Evolutionary conservation across 495 filamentous ascomycete genomes (phyloP), one percentile per base, ranked within the genome.

Genomic region (Penicillium diatomitis): DNA sequence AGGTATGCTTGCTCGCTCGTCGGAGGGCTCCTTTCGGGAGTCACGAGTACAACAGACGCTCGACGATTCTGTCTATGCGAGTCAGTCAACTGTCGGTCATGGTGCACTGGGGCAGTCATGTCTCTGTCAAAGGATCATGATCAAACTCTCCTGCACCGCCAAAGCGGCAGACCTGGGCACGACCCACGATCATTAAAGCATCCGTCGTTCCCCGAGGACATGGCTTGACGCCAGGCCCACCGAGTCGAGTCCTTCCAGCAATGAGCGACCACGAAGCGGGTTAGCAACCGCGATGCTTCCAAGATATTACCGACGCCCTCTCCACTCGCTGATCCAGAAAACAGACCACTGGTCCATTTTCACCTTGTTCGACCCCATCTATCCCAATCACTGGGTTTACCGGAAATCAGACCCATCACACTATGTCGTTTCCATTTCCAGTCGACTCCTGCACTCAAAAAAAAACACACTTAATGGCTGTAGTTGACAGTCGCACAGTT

Each of bases 151-250:
- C 41, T 51, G 47, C 51, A 50, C 49, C 48, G 55, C 8, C 38
- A 32, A 55, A 55, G 54, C 53, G 51, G 53, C 51, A 52, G 57
- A 57, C 48, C 56, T 62, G 47, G 52, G 55, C 38, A 41, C 49
- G 54, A 50, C 42, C 57, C 60, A 63, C 57, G 37, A 20, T 12
- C n/a, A 34, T 57, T 61, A 57, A 57, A 56, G 51, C 38, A 51
- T 60, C 60, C 60, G 60, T 53, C 38, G 42, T 56, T 46, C 60
- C 60, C 57, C 57, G 60, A 55, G 12, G 31, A 8, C 38, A 57
- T 47, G 36, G 44, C 43, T 38, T 12, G 12, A 41, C 40, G 28
- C 45, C 40, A 12, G 36, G 29, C 11, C 47, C 40, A 46, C 49
- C 31, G 31, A 37, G 29, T 31, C 37, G 12, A 48, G 38, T 9